Percentiles rank a stretch among this genome's conserved stretches.
Evolutionary conservation across 148 eudicot species (phyloP).

Genomic region (Amaranthus hypochondriacus): DNA sequence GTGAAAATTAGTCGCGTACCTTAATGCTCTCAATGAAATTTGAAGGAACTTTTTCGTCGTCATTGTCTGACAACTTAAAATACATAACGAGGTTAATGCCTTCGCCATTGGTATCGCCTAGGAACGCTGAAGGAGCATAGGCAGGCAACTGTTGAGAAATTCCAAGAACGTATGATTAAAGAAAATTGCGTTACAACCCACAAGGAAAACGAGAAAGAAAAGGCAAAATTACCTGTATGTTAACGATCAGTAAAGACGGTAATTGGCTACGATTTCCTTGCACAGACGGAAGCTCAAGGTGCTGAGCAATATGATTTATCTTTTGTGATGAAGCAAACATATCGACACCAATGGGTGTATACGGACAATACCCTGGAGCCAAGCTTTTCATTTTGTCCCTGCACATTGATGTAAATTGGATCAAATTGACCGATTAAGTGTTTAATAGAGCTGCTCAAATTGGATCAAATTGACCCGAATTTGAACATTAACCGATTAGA

Average conservation of each 20-base stretch:
- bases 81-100: constrained; percentile 77
- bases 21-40: constrained; percentile 56
- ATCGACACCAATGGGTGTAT: constrained; percentile 74
- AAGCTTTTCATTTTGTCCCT: constrained; percentile 64
- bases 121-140: constrained; percentile 68
- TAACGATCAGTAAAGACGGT: constrained; percentile 69
- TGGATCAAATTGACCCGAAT: background rate
- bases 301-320: constrained; percentile 70
- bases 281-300: constrained; percentile 59
- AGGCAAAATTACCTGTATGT: constrained; percentile 56
- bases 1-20: constrained; percentile 32
- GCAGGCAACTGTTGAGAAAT: constrained; percentile 55
- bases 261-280: constrained; percentile 37
- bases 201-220: background rate
- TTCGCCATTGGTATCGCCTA: constrained; percentile 68
- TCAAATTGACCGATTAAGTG: background rate
- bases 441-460: background rate
- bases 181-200: background rate
- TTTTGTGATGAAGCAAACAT: constrained; percentile 56
- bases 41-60: constrained; percentile 46
- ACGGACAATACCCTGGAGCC: constrained; percentile 66
- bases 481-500: no score
- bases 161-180: background rate
- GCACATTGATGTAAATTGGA: constrained; percentile 17
- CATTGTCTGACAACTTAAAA: constrained; percentile 61